Conservation (phyloP, 208 protist genomes). For the Trypanosoma cruzi region DNA sequence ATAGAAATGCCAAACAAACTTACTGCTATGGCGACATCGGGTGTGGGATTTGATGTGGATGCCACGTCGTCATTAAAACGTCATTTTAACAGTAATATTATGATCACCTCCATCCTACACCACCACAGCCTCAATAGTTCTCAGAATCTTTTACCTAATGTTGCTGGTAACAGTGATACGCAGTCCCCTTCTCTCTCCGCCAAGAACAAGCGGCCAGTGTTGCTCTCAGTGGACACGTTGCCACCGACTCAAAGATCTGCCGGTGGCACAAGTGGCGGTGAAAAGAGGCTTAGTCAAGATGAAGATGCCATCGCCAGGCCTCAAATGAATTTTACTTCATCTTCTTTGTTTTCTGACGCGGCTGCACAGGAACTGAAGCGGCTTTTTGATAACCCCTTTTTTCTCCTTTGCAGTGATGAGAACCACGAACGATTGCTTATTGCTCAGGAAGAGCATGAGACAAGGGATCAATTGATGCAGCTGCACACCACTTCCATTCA, state of each 20-base stretch:
- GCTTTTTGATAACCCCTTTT: constrained; percentile 57
- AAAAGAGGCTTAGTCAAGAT: not conserved
- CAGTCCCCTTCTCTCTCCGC: not conserved
- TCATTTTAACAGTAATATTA: not conserved
- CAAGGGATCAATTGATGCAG: constrained; percentile 11
- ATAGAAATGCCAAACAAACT: not conserved
- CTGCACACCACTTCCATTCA: not conserved
- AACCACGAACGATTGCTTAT: constrained; percentile 76
- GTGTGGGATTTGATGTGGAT: not conserved
- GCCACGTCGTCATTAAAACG: not conserved
- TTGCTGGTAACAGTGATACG: not conserved
- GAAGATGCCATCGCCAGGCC: not conserved
- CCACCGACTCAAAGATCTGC: not conserved
- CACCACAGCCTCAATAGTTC: not conserved
- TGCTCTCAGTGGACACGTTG: not conserved
- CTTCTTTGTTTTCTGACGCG: not conserved
- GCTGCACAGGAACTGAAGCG: constrained; percentile 7
- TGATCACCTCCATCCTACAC: constrained; percentile 1
- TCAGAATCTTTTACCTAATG: not conserved
- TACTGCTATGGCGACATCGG: not conserved
- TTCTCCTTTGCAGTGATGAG: constrained; percentile 68
- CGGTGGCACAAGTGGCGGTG: not conserved
- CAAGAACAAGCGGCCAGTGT: not conserved
- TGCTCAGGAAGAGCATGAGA: constrained; percentile 60
- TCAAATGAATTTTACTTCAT: not conserved